These are phyloP conservation scores for Trichoderma atroviride DNA, from an alignment of 2,329 filamentous ascomycete species.

Conservation along the genomic window DNA sequence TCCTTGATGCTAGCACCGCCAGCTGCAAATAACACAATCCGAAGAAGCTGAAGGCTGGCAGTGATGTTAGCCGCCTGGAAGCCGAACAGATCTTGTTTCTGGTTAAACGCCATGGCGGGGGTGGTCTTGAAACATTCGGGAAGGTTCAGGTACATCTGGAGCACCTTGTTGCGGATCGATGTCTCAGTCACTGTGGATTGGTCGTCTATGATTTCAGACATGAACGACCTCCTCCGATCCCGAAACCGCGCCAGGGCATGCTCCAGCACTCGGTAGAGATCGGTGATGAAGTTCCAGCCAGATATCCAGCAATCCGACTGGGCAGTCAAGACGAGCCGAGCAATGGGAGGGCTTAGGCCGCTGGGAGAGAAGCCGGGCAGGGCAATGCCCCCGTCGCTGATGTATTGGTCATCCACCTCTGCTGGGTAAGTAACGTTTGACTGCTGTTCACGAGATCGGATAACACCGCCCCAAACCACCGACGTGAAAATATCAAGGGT, in stretches of 20 bases:
- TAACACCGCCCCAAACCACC: constrained; percentile 50
- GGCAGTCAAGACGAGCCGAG: constrained; percentile 21
- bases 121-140: constrained; percentile 37
- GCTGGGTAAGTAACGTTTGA: constrained; percentile 33
- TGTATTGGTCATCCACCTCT: constrained; percentile 47
- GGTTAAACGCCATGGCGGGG: constrained; percentile 33
- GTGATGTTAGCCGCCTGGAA: constrained; percentile 44
- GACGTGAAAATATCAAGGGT: constrained; percentile 57
- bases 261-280: constrained; percentile 59
- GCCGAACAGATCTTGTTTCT: constrained; percentile 37
- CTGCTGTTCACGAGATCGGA: constrained; percentile 33
- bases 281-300: constrained; percentile 61
- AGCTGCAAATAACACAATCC: constrained; percentile 38
- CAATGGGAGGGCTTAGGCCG: constrained; percentile 13
- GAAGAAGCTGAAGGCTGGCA: constrained; percentile 39
- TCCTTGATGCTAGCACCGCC: constrained; percentile 35
- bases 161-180: constrained; percentile 31
- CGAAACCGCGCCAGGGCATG: constrained; percentile 45
- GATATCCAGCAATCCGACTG: constrained; percentile 49
- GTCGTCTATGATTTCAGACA: constrained; percentile 32
- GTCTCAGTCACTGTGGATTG: constrained; percentile 29
- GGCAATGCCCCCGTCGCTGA: constrained; percentile 35
- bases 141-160: constrained; percentile 35
- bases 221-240: constrained; percentile 28
- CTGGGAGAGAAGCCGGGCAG: constrained; percentile 17